Conservation (phyloP, 768 basidiomycete genomes). For the Sporobolomyces pararoseus region DNA sequence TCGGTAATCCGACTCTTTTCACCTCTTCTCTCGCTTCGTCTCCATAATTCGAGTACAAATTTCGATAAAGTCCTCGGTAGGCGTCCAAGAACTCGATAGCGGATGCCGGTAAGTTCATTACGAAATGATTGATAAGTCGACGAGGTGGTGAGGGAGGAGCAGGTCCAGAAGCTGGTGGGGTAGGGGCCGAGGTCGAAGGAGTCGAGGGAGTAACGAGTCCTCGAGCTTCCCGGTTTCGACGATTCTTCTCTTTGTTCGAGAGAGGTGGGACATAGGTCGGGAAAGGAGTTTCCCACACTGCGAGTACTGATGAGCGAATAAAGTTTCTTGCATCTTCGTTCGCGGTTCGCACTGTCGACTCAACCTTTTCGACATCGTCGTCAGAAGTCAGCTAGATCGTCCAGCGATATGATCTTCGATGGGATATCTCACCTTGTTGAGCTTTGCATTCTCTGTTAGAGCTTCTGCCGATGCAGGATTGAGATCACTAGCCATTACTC, state of each 20-base stretch:
- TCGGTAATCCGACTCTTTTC: constrained; percentile 62
- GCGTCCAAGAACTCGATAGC: constrained; percentile 86
- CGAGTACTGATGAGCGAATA: constrained; percentile 61
- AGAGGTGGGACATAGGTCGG: constrained; percentile 49
- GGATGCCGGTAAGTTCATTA: constrained; percentile 96
- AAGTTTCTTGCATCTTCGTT: constrained; percentile 85
- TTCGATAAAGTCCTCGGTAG: constrained; percentile 67
- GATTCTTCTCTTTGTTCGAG: constrained; percentile 17
- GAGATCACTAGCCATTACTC: constrained; percentile 83
- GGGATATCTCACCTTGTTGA: constrained; percentile 63
- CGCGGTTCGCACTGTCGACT: constrained; percentile 63
- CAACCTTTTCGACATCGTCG: constrained; percentile 57
- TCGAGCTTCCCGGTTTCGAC: constrained; percentile 29
- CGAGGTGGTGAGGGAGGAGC: constrained; percentile 50
- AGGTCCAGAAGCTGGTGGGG: not conserved
- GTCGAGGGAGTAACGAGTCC: constrained; percentile 6
- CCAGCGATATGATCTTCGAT: constrained; percentile 26
- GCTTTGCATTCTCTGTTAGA: constrained; percentile 64
- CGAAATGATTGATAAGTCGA: constrained; percentile 70
- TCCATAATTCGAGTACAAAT: constrained; percentile 48
- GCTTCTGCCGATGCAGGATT: constrained; percentile 84
- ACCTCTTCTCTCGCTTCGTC: constrained; percentile 21
- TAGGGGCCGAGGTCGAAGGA: not conserved
- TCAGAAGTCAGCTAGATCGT: not conserved
- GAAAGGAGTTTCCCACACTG: constrained; percentile 65